Conservation (phyloP, 2,329 filamentous ascomycete species). For the Paracoccidioides lutzii region DNA sequence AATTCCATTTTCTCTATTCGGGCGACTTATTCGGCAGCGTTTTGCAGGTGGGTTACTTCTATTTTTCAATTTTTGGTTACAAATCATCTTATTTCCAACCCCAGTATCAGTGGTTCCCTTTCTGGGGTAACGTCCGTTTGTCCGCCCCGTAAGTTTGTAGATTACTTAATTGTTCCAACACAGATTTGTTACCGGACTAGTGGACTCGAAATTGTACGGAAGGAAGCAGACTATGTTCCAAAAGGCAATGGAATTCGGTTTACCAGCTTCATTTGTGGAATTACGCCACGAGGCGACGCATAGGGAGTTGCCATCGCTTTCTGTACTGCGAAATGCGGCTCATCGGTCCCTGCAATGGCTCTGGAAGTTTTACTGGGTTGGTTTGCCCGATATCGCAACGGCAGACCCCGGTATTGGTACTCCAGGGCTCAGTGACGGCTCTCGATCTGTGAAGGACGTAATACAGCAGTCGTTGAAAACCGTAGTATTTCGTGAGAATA, state of each 20-base stretch:
- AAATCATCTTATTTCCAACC: not conserved
- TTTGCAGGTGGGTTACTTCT: conserved; percentile 27
- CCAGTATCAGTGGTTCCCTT: not conserved
- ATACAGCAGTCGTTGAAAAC: conserved; percentile 4
- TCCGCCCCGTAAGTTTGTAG: not conserved
- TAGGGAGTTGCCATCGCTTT: conserved; percentile 67
- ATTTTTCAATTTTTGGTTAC: not conserved
- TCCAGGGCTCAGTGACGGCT: not conserved
- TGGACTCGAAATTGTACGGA: conserved; percentile 31
- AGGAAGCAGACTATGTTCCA: conserved; percentile 34
- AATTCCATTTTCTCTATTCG: conserved; percentile 34
- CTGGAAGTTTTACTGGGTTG: conserved; percentile 75
- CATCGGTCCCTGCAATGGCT: conserved; percentile 67
- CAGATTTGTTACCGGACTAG: conserved; percentile 34
- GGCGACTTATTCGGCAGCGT: conserved; percentile 33
- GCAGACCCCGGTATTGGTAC: conserved; percentile 5
- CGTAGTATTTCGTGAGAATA: not conserved
- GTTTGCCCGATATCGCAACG: conserved; percentile 27
- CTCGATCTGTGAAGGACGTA: not conserved
- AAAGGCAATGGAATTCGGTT: conserved; percentile 27
- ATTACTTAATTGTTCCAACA: not conserved
- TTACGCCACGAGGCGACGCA: conserved; percentile 82
- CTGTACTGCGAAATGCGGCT: conserved; percentile 57
- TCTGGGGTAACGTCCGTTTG: not conserved
- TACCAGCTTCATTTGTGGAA: conserved; percentile 65